Conservation (phyloP, 1,284 basidiomycete species). For the Trametes pubescens region DNA sequence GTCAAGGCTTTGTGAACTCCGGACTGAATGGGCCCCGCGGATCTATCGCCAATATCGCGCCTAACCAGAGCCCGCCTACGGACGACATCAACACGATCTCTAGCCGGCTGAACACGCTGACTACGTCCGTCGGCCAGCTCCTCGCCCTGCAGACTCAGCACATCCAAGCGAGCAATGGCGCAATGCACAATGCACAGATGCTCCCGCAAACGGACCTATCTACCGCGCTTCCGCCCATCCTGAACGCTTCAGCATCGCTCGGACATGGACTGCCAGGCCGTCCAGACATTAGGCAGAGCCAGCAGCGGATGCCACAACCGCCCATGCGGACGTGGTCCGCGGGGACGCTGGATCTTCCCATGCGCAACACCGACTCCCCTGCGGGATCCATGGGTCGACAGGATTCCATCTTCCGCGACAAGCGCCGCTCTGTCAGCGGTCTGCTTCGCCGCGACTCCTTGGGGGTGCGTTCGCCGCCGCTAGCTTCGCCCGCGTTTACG, state of each 20-base stretch:
- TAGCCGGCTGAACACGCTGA: constrained; percentile 82
- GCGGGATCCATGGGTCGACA: constrained; percentile 40
- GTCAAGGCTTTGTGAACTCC: constrained; percentile 44
- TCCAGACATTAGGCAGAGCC: constrained; percentile 60
- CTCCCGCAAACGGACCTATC: constrained; percentile 58
- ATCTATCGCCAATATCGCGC: constrained; percentile 70
- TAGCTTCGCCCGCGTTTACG: constrained; percentile 1
- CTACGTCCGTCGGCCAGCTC: constrained; percentile 87
- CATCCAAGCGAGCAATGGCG: constrained; percentile 54
- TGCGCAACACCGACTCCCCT: constrained; percentile 53
- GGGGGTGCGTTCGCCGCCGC: constrained; percentile 58
- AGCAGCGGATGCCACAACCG: constrained; percentile 67
- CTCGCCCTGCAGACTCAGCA: constrained; percentile 80
- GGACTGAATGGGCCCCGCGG: constrained; percentile 59
- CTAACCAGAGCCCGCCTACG: constrained; percentile 66
- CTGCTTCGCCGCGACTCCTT: constrained; percentile 78
- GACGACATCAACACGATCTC: constrained; percentile 83
- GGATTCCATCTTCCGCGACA: constrained; percentile 57
- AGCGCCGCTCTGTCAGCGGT: constrained; percentile 77
- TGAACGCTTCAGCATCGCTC: constrained; percentile 51
- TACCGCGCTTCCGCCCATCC: constrained; percentile 50
- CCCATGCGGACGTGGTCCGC: constrained; percentile 85
- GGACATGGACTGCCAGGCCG: constrained; percentile 67
- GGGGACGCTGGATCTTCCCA: constrained; percentile 75
- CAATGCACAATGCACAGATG: constrained; percentile 46